phyloP scores from a whole-genome alignment of 129 eudicot species.

The Tanacetum coccineum region DNA sequence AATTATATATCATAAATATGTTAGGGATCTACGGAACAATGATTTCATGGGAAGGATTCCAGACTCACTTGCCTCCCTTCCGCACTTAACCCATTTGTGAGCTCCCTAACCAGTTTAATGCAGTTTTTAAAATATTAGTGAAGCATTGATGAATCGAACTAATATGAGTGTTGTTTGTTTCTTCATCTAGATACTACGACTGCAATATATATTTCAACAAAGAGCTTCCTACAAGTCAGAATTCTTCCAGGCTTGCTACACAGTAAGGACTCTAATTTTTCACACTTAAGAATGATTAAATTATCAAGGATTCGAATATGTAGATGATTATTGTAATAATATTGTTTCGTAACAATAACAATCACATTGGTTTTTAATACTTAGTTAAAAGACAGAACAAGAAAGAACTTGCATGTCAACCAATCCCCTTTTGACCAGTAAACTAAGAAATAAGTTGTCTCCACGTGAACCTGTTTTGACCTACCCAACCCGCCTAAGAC shows the following conservation, averaged over 20 bases:
- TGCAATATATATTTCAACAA: conserved; percentile 53
- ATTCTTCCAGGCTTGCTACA: conserved; percentile 51
- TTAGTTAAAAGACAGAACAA: too few relatives aligned
- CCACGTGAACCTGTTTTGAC: too few relatives aligned
- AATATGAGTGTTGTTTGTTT: conserved; percentile 13
- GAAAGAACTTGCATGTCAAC: too few relatives aligned
- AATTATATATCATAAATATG: conserved; percentile 19
- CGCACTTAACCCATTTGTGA: conserved; percentile 57
- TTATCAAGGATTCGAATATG: background rate
- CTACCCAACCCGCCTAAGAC: too few relatives aligned
- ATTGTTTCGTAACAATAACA: too few relatives aligned
- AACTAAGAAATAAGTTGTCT: too few relatives aligned
- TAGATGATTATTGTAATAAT: too few relatives aligned
- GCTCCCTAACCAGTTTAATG: conserved; percentile 32
- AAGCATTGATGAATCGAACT: background rate
- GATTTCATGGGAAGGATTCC: conserved; percentile 58
- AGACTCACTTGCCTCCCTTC: conserved; percentile 44
- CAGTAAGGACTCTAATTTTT: conserved; percentile 49
- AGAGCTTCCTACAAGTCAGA: conserved; percentile 39
- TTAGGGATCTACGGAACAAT: conserved; percentile 79
- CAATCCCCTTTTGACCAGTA: too few relatives aligned
- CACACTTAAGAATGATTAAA: background rate
- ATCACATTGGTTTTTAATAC: too few relatives aligned
- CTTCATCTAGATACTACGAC: conserved; percentile 52
- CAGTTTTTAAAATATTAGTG: background rate